Evolutionary conservation across 2,329 filamentous ascomycete genomes (phyloP), one percentile per base, ranked within the genome.

Genomic region (Elsinoe fawcettii): DNA sequence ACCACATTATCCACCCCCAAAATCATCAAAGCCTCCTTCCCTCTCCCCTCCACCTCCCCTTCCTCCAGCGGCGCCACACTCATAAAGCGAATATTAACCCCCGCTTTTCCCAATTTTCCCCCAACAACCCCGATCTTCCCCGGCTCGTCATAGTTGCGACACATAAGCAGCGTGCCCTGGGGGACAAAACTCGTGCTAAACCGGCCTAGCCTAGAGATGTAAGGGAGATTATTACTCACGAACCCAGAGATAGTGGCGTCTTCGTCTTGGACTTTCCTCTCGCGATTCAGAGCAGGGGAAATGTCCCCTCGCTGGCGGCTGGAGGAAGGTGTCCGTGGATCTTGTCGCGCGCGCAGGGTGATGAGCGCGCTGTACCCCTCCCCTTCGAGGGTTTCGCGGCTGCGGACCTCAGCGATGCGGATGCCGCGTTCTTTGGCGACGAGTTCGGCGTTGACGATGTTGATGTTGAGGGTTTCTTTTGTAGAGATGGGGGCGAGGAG

Each of bases 81-180:
- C 88, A 92, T 93, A 67, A 85, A 90, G 46, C 80, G 80, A 68
- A 92, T 89, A 66, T 93, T 93, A 55, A 93, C 83, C 0, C 82
- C 83, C 36, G 86, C 80, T 36, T 77, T 77, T 0, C 88, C 88
- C 23, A 92, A 73, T 54, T 84, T 77, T 58, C 78, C 84, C 0
- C 88, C 88, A 2, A 93, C 88, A 36, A 83, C 82, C 1, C 88
- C 88, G 67, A 93, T 92, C 75, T 90, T 91, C 9, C 88, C 88
- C 0, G 87, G 87, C 61, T 84, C 80, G 66, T 93, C 88, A 65
- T 88, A 90, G 72, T 92, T 92, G 66, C 89, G 81, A 64, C 89
- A 80, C 59, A 92, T 85, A n/a, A 91, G 75, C 59, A 92, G 69
- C 0, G 82, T 88, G 0, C 88, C 88, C 59, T 86, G 80, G 0